phyloP scores from a whole-genome alignment of 768 basidiomycete genomes.

The Pseudohyphozyma bogoriensis region DNA sequence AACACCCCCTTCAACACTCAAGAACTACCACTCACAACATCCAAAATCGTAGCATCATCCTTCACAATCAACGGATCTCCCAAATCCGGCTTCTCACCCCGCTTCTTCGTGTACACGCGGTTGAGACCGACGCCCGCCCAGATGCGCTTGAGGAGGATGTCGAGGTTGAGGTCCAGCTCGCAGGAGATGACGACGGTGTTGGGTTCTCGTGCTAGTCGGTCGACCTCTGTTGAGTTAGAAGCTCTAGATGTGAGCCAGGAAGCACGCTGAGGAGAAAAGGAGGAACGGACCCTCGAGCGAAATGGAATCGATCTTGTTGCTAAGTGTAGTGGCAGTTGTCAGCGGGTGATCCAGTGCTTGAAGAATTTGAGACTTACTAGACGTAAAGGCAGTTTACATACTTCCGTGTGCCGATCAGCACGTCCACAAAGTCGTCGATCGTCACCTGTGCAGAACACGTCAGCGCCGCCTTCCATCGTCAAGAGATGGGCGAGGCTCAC shows the following conservation, averaged over 20 bases:
- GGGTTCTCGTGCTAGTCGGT: conserved; percentile 69
- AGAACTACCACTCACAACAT: conserved; percentile 7
- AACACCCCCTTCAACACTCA: background rate
- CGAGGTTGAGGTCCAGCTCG: conserved; percentile 74
- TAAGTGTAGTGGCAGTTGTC: conserved; percentile 41
- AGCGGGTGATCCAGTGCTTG: no score
- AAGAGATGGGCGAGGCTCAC: conserved; percentile 43
- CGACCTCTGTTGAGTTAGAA: conserved; percentile 48
- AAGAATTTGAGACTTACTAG: background rate
- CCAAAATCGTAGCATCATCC: conserved; percentile 83
- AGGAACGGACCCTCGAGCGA: conserved; percentile 38
- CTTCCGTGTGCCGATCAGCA: conserved; percentile 91
- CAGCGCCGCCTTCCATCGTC: background rate
- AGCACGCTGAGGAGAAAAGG: background rate
- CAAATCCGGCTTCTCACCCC: conserved; percentile 87
- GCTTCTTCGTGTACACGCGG: conserved; percentile 56
- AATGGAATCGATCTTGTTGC: conserved; percentile 58
- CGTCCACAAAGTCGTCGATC: conserved; percentile 94
- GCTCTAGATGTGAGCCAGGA: background rate
- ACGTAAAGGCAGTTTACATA: conserved; percentile 77
- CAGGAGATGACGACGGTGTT: conserved; percentile 91
- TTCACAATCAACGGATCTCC: conserved; percentile 74
- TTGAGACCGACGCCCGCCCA: conserved; percentile 37
- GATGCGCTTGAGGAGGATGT: conserved; percentile 42
- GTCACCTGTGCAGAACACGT: conserved; percentile 54